A percentile compares a stretch with the other conserved stretches of the same genome.
Evolutionary conservation across 2,329 filamentous ascomycete genomes (phyloP).

Genomic region (Monilinia aucupariae): DNA sequence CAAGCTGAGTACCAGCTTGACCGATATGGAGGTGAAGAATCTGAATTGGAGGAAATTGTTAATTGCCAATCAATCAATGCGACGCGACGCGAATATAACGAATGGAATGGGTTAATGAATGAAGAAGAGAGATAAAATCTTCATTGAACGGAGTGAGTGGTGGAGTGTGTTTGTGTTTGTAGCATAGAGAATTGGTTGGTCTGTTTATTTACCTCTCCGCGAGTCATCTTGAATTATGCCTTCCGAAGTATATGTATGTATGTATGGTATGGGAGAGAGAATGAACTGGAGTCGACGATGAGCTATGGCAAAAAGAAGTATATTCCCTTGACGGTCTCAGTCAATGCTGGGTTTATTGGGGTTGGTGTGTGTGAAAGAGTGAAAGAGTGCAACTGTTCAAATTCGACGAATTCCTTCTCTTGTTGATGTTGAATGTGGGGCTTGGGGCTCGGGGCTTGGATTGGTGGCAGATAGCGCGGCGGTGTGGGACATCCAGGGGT

Average conservation of each 20-base stretch:
- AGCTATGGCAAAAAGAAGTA: conserved; percentile 14
- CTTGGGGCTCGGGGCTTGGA: neutral
- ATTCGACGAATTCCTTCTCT: conserved; percentile 1
- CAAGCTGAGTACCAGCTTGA: conserved; percentile 62
- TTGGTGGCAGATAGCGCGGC: conserved; percentile 7
- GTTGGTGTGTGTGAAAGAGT: neutral
- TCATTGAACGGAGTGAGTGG: neutral
- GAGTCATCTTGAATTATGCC: conserved; percentile 22
- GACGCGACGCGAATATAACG: conserved; percentile 10
- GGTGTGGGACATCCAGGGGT: conserved; percentile 10
- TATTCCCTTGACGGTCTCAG: conserved; percentile 6
- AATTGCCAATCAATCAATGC: conserved; percentile 1
- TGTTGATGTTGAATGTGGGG: conserved; percentile 11
- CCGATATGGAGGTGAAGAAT: conserved; percentile 64
- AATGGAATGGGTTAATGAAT: neutral
- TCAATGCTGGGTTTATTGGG: neutral
- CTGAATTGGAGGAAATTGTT: conserved; percentile 35
- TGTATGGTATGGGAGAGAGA: neutral
- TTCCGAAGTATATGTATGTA: neutral
- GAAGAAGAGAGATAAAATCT: neutral
- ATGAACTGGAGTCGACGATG: conserved; percentile 1
- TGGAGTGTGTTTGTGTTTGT: neutral
- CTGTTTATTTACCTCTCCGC: conserved; percentile 23
- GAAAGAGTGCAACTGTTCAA: too few species aligned
- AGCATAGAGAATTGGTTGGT: neutral